Conservation (phyloP, 495 filamentous ascomycete species). For the Cenococcum geophilum region DNA sequence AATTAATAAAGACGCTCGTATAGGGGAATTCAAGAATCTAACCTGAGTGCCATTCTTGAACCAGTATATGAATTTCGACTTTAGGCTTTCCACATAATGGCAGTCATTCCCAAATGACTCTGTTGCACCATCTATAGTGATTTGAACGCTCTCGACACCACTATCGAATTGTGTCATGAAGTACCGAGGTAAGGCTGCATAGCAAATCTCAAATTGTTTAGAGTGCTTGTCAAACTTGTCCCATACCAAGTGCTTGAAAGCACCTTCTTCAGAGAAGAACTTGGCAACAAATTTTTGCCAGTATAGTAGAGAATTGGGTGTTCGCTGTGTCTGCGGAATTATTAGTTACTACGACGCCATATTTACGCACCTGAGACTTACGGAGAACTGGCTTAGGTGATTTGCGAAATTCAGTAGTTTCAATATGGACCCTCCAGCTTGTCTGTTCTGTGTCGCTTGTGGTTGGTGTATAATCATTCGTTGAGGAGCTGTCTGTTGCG, state of each 20-base stretch:
- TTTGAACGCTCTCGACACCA: slow-evolving; percentile 70
- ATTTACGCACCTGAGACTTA: slow-evolving; percentile 38
- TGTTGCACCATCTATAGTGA: slow-evolving; percentile 56
- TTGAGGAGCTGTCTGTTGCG: slow-evolving; percentile 28
- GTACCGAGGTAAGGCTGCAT: slow-evolving; percentile 67
- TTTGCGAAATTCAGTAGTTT: slow-evolving; percentile 65
- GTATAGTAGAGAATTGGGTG: slow-evolving; percentile 52
- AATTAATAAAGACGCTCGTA: slow-evolving; percentile 12
- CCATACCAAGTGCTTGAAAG: slow-evolving; percentile 60
- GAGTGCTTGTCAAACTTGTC: slow-evolving; percentile 39
- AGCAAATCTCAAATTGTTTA: slow-evolving; percentile 75
- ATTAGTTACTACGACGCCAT: neutral
- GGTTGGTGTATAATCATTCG: slow-evolving; percentile 20
- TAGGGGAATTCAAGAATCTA: slow-evolving; percentile 13
- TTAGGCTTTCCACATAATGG: slow-evolving; percentile 28
- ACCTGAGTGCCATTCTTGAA: slow-evolving; percentile 37
- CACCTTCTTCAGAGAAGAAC: slow-evolving; percentile 67
- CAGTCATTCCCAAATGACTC: slow-evolving; percentile 25
- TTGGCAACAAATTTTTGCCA: slow-evolving; percentile 71
- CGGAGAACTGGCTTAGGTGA: slow-evolving; percentile 58
- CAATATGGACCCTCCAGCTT: slow-evolving; percentile 45
- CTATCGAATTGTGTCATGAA: slow-evolving; percentile 80
- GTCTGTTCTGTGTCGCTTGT: slow-evolving; percentile 23
- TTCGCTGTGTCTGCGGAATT: neutral
- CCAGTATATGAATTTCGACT: slow-evolving; percentile 36